phyloP scores from a whole-genome alignment of 179 eudicot species.

The Corrigiola litoralis region DNA sequence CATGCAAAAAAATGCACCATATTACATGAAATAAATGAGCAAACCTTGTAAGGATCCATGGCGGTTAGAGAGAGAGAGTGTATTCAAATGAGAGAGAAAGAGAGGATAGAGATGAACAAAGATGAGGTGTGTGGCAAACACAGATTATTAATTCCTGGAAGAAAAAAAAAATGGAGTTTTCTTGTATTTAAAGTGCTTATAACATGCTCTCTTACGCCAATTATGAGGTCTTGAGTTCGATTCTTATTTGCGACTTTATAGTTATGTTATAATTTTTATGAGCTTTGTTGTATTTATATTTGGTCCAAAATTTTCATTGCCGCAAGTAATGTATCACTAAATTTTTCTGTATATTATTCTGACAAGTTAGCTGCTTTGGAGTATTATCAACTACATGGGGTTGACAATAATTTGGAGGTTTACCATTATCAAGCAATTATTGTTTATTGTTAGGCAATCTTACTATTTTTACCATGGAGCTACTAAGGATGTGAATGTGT shows the following conservation, averaged over 20 bases:
- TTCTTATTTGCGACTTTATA: not conserved
- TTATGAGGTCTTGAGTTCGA: too few relatives aligned
- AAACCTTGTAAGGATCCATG: slow-evolving; percentile 73
- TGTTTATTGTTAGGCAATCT: not conserved
- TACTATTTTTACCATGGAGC: too few relatives aligned
- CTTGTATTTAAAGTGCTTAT: not conserved
- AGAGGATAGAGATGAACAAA: not conserved
- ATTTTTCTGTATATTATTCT: slow-evolving; percentile 13
- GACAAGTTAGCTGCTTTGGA: slow-evolving; percentile 12
- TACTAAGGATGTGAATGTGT: not conserved
- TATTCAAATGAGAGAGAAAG: slow-evolving; percentile 11
- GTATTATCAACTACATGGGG: not conserved
- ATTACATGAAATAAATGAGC: not conserved
- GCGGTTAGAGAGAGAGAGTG: slow-evolving; percentile 1
- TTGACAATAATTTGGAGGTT: not conserved
- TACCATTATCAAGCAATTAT: not conserved
- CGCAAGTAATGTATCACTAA: not conserved
- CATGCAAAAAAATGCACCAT: not conserved
- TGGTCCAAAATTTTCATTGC: not conserved
- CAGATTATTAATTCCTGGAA: not conserved
- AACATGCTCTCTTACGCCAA: too few relatives aligned
- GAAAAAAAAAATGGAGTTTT: not conserved
- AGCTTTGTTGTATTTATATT: not conserved
- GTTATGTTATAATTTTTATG: not conserved
- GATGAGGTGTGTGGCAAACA: slow-evolving; percentile 15